A percentile compares a stretch with the other conserved stretches of the same genome.
phyloP scores from a whole-genome alignment of 2,329 filamentous ascomycete species.

The Pestalotiopsis sp. region DNA sequence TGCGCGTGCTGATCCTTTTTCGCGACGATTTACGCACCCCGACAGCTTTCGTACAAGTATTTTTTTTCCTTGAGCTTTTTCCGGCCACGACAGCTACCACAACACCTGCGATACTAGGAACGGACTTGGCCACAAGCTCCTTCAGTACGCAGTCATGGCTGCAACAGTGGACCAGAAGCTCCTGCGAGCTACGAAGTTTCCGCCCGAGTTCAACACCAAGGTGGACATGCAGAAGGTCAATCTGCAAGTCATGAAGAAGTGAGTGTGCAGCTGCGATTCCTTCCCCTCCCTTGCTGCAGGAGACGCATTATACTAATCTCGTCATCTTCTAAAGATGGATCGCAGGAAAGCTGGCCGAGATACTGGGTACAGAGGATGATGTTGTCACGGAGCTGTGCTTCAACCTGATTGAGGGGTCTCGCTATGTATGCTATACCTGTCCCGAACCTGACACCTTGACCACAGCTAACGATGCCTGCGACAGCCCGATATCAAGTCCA shows the following conservation, averaged over 20 bases:
- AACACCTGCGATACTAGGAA: not conserved
- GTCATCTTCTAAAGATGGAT: slow-evolving; percentile 75
- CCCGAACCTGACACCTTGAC: not conserved
- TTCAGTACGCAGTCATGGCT: slow-evolving; percentile 62
- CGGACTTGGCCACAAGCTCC: not conserved
- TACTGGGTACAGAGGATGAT: slow-evolving; percentile 92
- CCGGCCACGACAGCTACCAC: not conserved
- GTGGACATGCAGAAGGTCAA: slow-evolving; percentile 98
- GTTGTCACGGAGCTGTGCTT: slow-evolving; percentile 87
- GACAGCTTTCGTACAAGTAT: not conserved
- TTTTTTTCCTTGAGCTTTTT: not conserved
- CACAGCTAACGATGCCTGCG: slow-evolving; percentile 9
- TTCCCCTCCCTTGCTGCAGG: slow-evolving; percentile 10
- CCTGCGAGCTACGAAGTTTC: slow-evolving; percentile 89
- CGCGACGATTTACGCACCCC: not conserved
- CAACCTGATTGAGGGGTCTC: slow-evolving; percentile 70
- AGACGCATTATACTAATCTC: not conserved
- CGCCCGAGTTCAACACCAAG: slow-evolving; percentile 89
- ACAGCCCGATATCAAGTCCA: slow-evolving; percentile 91
- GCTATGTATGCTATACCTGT: slow-evolving; percentile 63
- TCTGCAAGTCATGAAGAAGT: slow-evolving; percentile 97
- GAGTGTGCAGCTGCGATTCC: slow-evolving; percentile 33
- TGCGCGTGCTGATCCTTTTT: not conserved
- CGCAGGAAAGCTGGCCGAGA: slow-evolving; percentile 80
- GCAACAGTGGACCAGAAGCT: slow-evolving; percentile 87